Evolutionary conservation across 495 filamentous ascomycete species (phyloP), one percentile per base, ranked within the genome.

Genomic region (Cercophora samala): DNA sequence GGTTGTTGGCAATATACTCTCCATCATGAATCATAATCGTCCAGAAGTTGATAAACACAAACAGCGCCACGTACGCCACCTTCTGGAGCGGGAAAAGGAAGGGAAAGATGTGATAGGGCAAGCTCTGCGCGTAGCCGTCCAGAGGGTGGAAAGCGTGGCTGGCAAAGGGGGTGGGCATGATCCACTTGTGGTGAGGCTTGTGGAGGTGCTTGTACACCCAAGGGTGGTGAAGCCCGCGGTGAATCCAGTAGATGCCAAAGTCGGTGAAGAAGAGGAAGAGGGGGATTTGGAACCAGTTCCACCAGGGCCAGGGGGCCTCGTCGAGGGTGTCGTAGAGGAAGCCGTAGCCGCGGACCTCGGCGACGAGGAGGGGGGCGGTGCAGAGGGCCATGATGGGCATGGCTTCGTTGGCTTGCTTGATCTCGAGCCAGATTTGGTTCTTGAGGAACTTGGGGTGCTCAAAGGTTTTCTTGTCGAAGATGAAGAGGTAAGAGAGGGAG

Each of bases 171-270:
- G 93, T 97, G 5, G 95, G 95, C 92, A 97, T 96, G 80, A 98
- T 97, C 95, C 94, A 97, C 81, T 97, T 97, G 88, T 98, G 94
- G 82, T 98, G 95, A 62, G 92, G 89, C 84, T 98, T 98, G 85
- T 98, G 94, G 22, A 98, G 85, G 59, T 79, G 81, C 82, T 91
- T 94, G 87, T 97, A 98, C 60, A 97, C 76, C 60, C 78, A 70
- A 5, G 91, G 91, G 77, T 93, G 89, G 80, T 98, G 94, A 68
- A 97, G 83, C 58, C 87, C 90, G 61, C 95, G 90, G 81, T 97
- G 94, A 73, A 97, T 97, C 84, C 89, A 91, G 85, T 98, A 97
- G 83, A 98, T 95, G 80, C 83, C 87, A 78, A 88, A 89, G 81
- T 98, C 94, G 81, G 94, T 98, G 79, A 97, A 98, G 69, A 86